phyloP scores from a whole-genome alignment of 1,139 yeast species.

The Taphrina sp. region DNA sequence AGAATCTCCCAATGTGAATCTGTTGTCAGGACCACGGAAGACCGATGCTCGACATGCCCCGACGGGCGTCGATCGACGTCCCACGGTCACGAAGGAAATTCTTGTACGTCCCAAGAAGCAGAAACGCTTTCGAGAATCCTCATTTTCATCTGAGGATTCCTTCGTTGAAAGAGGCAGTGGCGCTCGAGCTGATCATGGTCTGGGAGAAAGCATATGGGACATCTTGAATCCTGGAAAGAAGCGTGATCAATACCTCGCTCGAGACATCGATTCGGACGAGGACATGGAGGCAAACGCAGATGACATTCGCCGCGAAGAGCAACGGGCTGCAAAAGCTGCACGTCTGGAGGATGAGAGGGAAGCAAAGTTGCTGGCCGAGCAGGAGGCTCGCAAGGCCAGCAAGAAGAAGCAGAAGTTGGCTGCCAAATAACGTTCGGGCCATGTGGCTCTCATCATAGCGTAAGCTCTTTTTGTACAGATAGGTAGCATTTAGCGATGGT shows the following conservation, averaged over 20 bases:
- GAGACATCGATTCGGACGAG: conserved; percentile 54
- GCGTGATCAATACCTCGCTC: conserved; percentile 45
- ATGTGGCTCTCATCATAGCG: too few species aligned
- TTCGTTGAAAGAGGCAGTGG: background rate
- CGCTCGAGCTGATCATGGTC: background rate
- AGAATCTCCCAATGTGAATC: background rate
- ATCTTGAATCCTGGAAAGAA: conserved; percentile 63
- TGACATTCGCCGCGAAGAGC: conserved; percentile 80
- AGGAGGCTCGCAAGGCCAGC: conserved; percentile 47
- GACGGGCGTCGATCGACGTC: background rate
- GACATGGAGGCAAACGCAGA: conserved; percentile 96
- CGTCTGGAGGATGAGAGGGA: conserved; percentile 66
- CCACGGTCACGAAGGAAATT: too few species aligned
- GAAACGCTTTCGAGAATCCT: too few species aligned
- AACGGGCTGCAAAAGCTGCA: conserved; percentile 60
- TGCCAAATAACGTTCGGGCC: too few species aligned
- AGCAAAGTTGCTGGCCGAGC: conserved; percentile 56
- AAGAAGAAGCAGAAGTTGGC: conserved; percentile 48
- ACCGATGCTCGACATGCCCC: background rate
- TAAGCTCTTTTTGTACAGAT: too few species aligned
- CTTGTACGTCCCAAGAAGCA: too few species aligned
- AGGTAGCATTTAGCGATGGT: too few species aligned
- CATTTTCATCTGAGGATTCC: conserved; percentile 2
- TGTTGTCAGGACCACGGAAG: background rate
- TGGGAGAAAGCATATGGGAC: conserved; percentile 61